Evolutionary conservation across 2,329 filamentous ascomycete genomes (phyloP).

Genomic region (Diaporthe citriasiana): DNA sequence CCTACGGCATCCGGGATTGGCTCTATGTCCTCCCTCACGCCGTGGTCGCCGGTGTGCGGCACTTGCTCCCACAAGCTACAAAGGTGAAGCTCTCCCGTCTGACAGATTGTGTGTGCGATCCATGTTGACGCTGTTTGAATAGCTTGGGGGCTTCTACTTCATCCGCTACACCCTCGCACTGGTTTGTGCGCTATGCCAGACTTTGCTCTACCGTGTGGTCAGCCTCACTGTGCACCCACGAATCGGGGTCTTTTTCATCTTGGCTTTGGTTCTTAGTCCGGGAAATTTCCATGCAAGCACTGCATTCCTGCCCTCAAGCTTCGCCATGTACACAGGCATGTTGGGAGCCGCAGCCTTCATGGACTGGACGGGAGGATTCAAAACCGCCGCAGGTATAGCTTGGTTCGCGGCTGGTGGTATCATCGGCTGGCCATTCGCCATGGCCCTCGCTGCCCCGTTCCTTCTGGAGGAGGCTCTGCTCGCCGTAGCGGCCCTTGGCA

Average conservation of each 20-base stretch:
- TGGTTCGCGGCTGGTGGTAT: conserved; percentile 91
- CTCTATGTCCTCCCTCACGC: conserved; percentile 88
- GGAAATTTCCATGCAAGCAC: conserved; percentile 95
- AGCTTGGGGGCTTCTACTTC: conserved; percentile 84
- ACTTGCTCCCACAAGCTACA: conserved; percentile 72
- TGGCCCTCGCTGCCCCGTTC: conserved; percentile 85
- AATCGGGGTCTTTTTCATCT: conserved; percentile 87
- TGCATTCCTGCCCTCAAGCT: conserved; percentile 91
- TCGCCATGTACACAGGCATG: conserved; percentile 95
- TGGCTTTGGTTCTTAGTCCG: conserved; percentile 82
- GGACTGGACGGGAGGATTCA: conserved; percentile 85
- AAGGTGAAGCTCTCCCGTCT: conserved; percentile 60
- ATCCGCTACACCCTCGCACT: conserved; percentile 82
- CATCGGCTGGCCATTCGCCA: conserved; percentile 94
- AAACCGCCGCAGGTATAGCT: conserved; percentile 86
- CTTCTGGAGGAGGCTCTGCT: conserved; percentile 78
- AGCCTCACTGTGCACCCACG: conserved; percentile 83
- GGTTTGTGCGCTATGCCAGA: conserved; percentile 85
- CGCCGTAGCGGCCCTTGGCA: conserved; percentile 67
- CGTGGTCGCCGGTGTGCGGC: conserved; percentile 74
- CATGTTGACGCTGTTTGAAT: conserved; percentile 2
- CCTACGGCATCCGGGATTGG: conserved; percentile 96
- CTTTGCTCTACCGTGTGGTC: conserved; percentile 83
- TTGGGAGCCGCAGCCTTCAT: conserved; percentile 90
- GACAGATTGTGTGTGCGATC: neutral